Conservation (phyloP, 225 moss, liverwort and hornwort genomes). For the Sphagnum contortum region DNA sequence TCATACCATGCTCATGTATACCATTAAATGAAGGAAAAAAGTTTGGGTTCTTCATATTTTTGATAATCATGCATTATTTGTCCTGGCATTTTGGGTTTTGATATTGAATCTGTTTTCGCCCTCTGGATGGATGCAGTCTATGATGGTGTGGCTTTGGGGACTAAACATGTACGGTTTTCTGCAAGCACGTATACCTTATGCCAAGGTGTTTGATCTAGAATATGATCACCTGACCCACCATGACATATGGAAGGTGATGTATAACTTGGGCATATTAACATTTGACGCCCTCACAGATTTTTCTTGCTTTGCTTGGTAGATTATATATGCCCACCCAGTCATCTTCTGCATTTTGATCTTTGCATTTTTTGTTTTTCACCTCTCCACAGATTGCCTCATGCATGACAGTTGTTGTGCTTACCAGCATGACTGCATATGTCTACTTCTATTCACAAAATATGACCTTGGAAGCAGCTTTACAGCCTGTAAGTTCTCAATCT, state of each 20-base stretch:
- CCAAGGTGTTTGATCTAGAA: slow-evolving; percentile 89
- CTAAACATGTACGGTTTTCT: slow-evolving; percentile 73
- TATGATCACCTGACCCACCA: slow-evolving; percentile 74
- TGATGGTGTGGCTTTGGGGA: slow-evolving; percentile 98
- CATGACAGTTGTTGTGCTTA: slow-evolving; percentile 65
- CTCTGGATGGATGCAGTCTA: slow-evolving; percentile 43
- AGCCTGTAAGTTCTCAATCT: slow-evolving; percentile 51
- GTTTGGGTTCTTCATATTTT: too few species aligned
- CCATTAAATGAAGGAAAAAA: too few species aligned
- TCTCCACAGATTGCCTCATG: slow-evolving; percentile 71
- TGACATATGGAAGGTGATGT: slow-evolving; percentile 89
- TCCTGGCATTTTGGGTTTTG: too few species aligned
- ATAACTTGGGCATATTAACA: too few species aligned
- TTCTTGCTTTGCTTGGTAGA: too few species aligned
- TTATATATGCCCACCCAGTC: too few species aligned
- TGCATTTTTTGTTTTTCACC: too few species aligned
- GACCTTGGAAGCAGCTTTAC: slow-evolving; percentile 71
- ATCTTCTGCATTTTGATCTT: too few species aligned
- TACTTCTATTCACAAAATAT: slow-evolving; percentile 81
- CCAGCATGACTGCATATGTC: slow-evolving; percentile 86
- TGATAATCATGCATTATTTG: too few species aligned
- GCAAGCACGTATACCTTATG: slow-evolving; percentile 65
- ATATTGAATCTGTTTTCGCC: too few species aligned
- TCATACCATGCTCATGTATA: too few species aligned
- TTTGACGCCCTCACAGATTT: too few species aligned